phyloP scores from a whole-genome alignment of 192 early-diverging fungal species.

The Dissophora ornata region DNA sequence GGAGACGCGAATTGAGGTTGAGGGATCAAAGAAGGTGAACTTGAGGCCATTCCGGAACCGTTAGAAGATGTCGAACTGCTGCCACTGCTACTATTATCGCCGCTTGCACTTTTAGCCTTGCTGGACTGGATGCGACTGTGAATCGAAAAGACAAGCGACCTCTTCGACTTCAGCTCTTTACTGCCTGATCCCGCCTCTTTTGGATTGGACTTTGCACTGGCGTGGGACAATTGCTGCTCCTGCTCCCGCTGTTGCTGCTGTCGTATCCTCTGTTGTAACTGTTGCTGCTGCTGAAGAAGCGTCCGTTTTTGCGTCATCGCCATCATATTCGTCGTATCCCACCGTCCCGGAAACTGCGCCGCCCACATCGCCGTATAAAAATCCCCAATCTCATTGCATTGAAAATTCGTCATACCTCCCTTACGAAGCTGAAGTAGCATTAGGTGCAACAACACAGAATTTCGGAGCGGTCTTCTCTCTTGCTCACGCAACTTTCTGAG shows the following conservation, averaged over 20 bases:
- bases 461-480: conserved; percentile 27
- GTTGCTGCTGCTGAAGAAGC: conserved; percentile 6
- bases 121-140: conserved; percentile 19
- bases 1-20: background rate
- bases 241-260: conserved; percentile 6
- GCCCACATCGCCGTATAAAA: conserved; percentile 34
- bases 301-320: conserved; percentile 11
- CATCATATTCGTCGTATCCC: conserved; percentile 13
- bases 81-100: background rate
- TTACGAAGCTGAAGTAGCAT: conserved; percentile 26
- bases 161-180: conserved; percentile 22
- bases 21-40: background rate
- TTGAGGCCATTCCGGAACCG: background rate
- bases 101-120: too few species aligned
- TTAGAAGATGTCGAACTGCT: background rate
- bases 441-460: conserved; percentile 28
- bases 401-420: conserved; percentile 9
- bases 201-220: background rate
- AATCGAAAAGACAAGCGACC: conserved; percentile 29
- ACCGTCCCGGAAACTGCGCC: conserved; percentile 19
- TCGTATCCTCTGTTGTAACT: background rate
- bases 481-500: conserved; percentile 31
- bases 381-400: conserved; percentile 43
- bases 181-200: background rate
- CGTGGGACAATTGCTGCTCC: background rate